A percentile compares a stretch with the other conserved stretches of the same genome.
These are phyloP conservation scores for Barnettozyma sucrosica DNA, from an alignment of 805 yeast genomes.

Conservation along the genomic window DNA sequence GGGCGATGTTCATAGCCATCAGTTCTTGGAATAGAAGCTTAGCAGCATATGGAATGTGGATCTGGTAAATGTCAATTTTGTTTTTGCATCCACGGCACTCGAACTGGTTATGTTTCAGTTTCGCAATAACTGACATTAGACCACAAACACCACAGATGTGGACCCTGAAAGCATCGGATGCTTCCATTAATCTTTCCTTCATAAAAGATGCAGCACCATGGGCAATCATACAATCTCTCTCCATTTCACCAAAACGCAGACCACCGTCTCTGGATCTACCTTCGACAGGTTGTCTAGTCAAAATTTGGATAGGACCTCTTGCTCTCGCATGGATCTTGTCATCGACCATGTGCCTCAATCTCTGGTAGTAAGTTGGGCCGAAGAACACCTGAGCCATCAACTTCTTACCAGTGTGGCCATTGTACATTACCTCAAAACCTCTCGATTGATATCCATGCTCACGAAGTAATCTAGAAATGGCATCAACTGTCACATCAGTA, in stretches of 20 bases:
- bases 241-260: slow-evolving; percentile 98
- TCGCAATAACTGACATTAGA: slow-evolving; percentile 95
- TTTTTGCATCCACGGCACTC: slow-evolving; percentile 98
- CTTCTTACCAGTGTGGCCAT: slow-evolving; percentile 98
- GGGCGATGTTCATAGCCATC: slow-evolving; percentile 99
- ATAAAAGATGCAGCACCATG: slow-evolving; percentile 99
- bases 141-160: slow-evolving; percentile 99
- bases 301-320: slow-evolving; percentile 96
- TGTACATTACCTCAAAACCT: slow-evolving; percentile 98
- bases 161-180: slow-evolving; percentile 97
- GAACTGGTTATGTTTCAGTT: slow-evolving; percentile 93
- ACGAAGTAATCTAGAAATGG: slow-evolving; percentile 83
- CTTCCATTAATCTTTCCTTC: slow-evolving; percentile 97
- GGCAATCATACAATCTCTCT: slow-evolving; percentile 99
- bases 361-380: slow-evolving; percentile 99
- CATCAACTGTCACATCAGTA: slow-evolving; percentile 97
- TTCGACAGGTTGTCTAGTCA: slow-evolving; percentile 97
- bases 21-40: slow-evolving; percentile 96
- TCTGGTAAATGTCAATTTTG: slow-evolving; percentile 96
- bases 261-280: slow-evolving; percentile 99
- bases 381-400: slow-evolving; percentile 97
- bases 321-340: slow-evolving; percentile 99
- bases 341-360: slow-evolving; percentile 98
- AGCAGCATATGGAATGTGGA: slow-evolving; percentile 97
- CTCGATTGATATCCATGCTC: slow-evolving; percentile 97